Percentiles rank a stretch among this genome's conserved stretches.
Evolutionary conservation across 768 basidiomycete genomes (phyloP).

Genomic region (Hydnum rufescens): DNA sequence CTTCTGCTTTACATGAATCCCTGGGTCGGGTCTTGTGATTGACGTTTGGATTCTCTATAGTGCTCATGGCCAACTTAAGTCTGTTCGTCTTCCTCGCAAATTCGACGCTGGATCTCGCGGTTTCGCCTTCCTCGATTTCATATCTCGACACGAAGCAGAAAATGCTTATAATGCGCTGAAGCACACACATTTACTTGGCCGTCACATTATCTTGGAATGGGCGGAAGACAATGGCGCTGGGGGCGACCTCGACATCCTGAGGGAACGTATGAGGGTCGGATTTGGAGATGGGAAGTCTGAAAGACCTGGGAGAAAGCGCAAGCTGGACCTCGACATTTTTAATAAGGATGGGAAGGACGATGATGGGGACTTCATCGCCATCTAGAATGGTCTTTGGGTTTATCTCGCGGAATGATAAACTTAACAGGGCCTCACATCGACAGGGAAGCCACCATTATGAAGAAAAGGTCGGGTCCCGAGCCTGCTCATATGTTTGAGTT

Average conservation of each 20-base stretch:
- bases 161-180: constrained; percentile 68
- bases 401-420: too few species aligned
- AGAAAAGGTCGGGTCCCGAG: too few species aligned
- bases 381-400: neutral
- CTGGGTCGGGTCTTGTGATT: neutral
- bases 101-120: constrained; percentile 78
- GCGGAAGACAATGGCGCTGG: constrained; percentile 52
- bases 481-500: too few species aligned
- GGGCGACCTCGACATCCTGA: constrained; percentile 39
- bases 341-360: constrained; percentile 16
- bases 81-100: constrained; percentile 80
- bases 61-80: constrained; percentile 81
- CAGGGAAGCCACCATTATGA: too few species aligned
- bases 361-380: neutral
- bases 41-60: constrained; percentile 24
- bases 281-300: constrained; percentile 41
- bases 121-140: constrained; percentile 93
- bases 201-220: constrained; percentile 92
- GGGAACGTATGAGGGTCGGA: constrained; percentile 65
- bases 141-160: constrained; percentile 75
- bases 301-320: constrained; percentile 58
- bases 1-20: neutral
- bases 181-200: constrained; percentile 88
- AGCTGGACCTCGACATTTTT: constrained; percentile 34
- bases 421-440: too few species aligned